Percentiles rank a stretch among this genome's conserved stretches.
These are phyloP conservation scores for Rhexocercosporidium sp. DNA, from an alignment of 2,329 filamentous ascomycete species.

Conservation along the genomic window DNA sequence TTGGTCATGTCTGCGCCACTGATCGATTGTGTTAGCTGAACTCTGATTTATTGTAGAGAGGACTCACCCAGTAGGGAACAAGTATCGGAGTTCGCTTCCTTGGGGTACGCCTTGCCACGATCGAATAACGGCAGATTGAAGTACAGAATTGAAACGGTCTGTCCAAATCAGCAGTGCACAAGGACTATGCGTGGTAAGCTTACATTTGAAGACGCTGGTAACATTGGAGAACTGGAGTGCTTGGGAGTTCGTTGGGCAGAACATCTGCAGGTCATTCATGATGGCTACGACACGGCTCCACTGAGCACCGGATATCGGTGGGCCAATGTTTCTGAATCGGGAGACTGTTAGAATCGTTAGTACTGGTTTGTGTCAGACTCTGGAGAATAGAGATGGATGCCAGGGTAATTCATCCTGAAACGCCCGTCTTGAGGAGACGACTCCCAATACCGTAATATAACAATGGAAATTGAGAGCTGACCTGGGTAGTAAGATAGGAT, in stretches of 20 bases:
- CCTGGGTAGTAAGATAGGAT: constrained; percentile 19
- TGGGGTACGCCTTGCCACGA: constrained; percentile 18
- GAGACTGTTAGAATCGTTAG: neutral
- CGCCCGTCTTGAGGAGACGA: neutral
- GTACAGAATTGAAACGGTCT: constrained; percentile 25
- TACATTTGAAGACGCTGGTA: constrained; percentile 22
- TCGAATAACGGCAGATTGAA: constrained; percentile 11
- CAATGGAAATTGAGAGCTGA: neutral
- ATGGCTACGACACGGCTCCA: constrained; percentile 25
- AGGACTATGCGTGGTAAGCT: neutral
- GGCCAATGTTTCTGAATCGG: constrained; percentile 21
- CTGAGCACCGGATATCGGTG: constrained; percentile 21
- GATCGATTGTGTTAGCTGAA: too few species aligned
- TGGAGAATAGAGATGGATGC: neutral
- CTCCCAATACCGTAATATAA: neutral
- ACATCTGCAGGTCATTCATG: constrained; percentile 24
- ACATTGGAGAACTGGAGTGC: constrained; percentile 18
- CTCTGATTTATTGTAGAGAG: constrained; percentile 10
- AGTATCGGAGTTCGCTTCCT: constrained; percentile 22
- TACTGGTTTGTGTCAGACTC: neutral
- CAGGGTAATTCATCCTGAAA: too few species aligned
- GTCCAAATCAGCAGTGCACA: neutral
- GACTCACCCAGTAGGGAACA: constrained; percentile 12
- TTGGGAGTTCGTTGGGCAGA: constrained; percentile 20
- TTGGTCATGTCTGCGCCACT: constrained; percentile 1